Base-by-base conservation (phyloP, 2,329 filamentous ascomycete species). In the Exophiala dermatitidis region DNA sequence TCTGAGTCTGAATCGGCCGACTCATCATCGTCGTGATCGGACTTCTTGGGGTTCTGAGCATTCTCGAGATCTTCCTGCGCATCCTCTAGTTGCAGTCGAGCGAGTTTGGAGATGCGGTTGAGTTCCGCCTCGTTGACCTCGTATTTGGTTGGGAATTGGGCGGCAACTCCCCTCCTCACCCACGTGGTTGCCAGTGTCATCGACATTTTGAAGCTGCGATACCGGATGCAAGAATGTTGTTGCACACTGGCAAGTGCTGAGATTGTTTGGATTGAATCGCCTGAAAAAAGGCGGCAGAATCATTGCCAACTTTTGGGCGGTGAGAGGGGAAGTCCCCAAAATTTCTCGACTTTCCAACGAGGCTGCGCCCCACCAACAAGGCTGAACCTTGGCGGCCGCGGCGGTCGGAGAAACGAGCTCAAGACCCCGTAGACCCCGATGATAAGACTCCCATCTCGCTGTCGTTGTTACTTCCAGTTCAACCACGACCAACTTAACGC, bases 41-140 rank as follows among this genome's bases (percentile, higher is more conserved):
- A 19, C 64, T 68, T 66, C 62, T 72, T 71, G 54, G 70, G 53
- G 12, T 60, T 62, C 52, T 71, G 68, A 19, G 62, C 65, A 52
- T 62, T 61, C 65, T 69, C 69, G 57, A 95, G 72, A 66, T 93
- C 90, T 30, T 90, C 87, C 66, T 91, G 85, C 29, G 93, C 93
- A 71, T 97, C 93, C 66, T 96, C 88, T 32, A 96, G 80, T 72
- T 95, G 86, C 57, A 88, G 74, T 69, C 85, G 83, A 31, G 86
- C 86, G 60, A 90, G 76, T 66, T 80, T 78, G 10, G 85, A 84
- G 73, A 90, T 90, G 64, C 86, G 81, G 65, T 82, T 79, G 64
- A 86, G 87, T 69, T 90, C 86, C 59, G 79, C 77, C 67, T 90
- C 86, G 69, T 89, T 82, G 53, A 90, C 81, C 54, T 84, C 80